Conservation (phyloP, 2,329 filamentous ascomycete genomes). For the Ascocoryne sarcoides region DNA sequence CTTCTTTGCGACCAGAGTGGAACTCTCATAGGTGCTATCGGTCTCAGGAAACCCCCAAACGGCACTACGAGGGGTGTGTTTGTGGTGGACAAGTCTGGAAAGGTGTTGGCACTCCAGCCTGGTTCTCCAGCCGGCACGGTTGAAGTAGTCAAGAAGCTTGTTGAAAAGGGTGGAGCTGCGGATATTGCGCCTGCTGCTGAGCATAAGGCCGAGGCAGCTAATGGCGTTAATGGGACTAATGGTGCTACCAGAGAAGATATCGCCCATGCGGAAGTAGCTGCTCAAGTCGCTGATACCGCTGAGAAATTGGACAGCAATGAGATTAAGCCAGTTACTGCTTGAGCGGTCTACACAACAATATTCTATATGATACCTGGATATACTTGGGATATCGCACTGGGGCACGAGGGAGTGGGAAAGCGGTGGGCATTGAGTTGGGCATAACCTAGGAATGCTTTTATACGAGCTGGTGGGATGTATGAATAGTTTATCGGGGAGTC, state of each 20-base stretch:
- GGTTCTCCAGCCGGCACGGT: conserved; percentile 74
- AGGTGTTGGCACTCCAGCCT: conserved; percentile 64
- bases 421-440: too few species aligned
- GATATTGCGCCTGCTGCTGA: too few species aligned
- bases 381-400: too few species aligned
- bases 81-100: conserved; percentile 72
- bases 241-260: conserved; percentile 19
- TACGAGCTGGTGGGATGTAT: too few species aligned
- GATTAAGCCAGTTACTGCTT: conserved; percentile 11
- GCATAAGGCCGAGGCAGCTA: conserved; percentile 1
- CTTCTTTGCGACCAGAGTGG: conserved; percentile 75
- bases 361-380: too few species aligned
- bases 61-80: conserved; percentile 83
- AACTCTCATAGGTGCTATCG: conserved; percentile 74
- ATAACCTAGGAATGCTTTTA: too few species aligned
- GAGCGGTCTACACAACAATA: conserved; percentile 1
- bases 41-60: conserved; percentile 76
- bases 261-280: conserved; percentile 24
- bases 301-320: conserved; percentile 27
- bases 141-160: conserved; percentile 64
- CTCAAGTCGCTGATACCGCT: conserved; percentile 38
- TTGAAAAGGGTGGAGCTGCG: conserved; percentile 33
- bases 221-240: conserved; percentile 15
- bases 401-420: too few species aligned
- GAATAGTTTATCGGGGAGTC: too few species aligned